Percentiles rank a stretch among this genome's conserved stretches.
These are phyloP conservation scores for Phyllosticta paracitricarpa DNA, from an alignment of 2,329 filamentous ascomycete genomes.

Conservation along the genomic window DNA sequence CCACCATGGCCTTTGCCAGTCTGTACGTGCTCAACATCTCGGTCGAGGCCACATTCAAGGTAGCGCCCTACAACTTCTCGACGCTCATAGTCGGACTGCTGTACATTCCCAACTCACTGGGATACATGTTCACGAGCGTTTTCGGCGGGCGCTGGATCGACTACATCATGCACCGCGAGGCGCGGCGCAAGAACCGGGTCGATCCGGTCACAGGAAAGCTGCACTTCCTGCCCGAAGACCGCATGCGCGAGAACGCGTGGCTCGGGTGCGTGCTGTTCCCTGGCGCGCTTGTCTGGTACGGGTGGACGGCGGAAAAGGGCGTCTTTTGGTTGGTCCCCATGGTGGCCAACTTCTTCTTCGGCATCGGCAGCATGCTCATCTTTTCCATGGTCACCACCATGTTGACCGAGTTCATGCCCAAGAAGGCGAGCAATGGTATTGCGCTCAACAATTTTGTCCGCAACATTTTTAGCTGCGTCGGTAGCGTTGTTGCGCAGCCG, in stretches of 20 bases:
- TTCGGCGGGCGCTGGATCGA: slow-evolving; percentile 32
- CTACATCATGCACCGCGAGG: slow-evolving; percentile 31
- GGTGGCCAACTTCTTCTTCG: slow-evolving; percentile 32
- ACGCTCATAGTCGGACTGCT: slow-evolving; percentile 29
- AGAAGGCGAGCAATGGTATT: slow-evolving; percentile 25
- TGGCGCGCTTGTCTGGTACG: slow-evolving; percentile 27
- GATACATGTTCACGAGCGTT: slow-evolving; percentile 25
- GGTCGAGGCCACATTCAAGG: slow-evolving; percentile 26
- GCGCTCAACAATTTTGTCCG: slow-evolving; percentile 31
- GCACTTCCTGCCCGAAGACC: slow-evolving; percentile 26
- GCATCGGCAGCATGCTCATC: slow-evolving; percentile 29
- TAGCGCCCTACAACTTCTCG: slow-evolving; percentile 24
- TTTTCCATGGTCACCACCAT: slow-evolving; percentile 29
- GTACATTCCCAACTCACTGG: slow-evolving; percentile 28
- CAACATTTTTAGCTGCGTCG: slow-evolving; percentile 28
- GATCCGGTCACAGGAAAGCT: slow-evolving; percentile 25
- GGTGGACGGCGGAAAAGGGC: slow-evolving; percentile 25
- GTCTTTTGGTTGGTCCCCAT: slow-evolving; percentile 26
- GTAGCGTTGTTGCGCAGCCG: slow-evolving; percentile 27
- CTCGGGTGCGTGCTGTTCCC: slow-evolving; percentile 27
- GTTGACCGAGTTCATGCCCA: slow-evolving; percentile 32
- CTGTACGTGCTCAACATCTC: slow-evolving; percentile 32
- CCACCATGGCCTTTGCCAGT: slow-evolving; percentile 29
- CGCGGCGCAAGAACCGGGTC: slow-evolving; percentile 25
- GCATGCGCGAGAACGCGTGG: slow-evolving; percentile 34